Conservation (phyloP, 768 basidiomycete genomes). For the Dioszegia hungarica region DNA sequence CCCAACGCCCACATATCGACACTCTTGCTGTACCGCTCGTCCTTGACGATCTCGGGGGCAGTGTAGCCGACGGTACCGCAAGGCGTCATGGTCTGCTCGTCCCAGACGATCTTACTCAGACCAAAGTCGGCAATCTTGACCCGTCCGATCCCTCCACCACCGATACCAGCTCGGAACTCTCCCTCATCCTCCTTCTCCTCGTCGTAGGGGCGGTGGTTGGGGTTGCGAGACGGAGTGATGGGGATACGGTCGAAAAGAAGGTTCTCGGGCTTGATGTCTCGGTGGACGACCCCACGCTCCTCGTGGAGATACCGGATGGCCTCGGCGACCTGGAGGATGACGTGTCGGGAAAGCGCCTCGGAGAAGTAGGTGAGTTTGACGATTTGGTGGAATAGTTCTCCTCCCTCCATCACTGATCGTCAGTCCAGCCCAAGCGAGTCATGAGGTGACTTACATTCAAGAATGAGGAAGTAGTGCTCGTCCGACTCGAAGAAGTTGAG, state of each 20-base stretch:
- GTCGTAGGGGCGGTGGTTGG: slow-evolving; percentile 78
- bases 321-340: slow-evolving; percentile 84
- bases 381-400: slow-evolving; percentile 71
- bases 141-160: slow-evolving; percentile 93
- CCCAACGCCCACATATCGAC: slow-evolving; percentile 99
- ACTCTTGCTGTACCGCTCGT: slow-evolving; percentile 63
- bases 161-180: slow-evolving; percentile 83
- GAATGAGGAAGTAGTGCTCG: slow-evolving; percentile 88
- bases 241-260: slow-evolving; percentile 89
- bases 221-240: slow-evolving; percentile 74
- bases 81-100: slow-evolving; percentile 97
- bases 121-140: slow-evolving; percentile 99
- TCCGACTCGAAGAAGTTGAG: slow-evolving; percentile 83
- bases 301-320: slow-evolving; percentile 95
- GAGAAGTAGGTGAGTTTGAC: slow-evolving; percentile 99
- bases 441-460: slow-evolving; percentile 65
- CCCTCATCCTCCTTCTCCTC: slow-evolving; percentile 99
- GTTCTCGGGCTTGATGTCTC: slow-evolving; percentile 99
- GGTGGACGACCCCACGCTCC: slow-evolving; percentile 95
- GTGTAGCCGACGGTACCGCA: slow-evolving; percentile 99
- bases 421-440: not conserved
- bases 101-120: slow-evolving; percentile 94
- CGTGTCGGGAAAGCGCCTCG: slow-evolving; percentile 93
- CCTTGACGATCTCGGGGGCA: slow-evolving; percentile 98
- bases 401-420: slow-evolving; percentile 82